Conservation (phyloP, 371 early-diverging fungal genomes). For the Syncephalastrum racemosum region DNA sequence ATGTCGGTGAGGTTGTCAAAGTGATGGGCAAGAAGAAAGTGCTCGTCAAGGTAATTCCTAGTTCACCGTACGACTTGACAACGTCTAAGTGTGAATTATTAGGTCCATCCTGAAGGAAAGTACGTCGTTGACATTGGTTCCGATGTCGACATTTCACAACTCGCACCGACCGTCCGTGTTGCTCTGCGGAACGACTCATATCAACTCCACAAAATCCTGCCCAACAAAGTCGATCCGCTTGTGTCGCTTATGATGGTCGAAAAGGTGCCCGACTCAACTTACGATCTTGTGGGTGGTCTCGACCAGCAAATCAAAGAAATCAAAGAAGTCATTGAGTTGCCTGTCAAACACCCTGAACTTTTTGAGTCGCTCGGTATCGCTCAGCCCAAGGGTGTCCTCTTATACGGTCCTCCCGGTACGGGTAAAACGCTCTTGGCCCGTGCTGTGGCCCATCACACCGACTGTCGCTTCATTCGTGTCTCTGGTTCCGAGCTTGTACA, state of each 20-base stretch:
- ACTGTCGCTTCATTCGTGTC: conserved; percentile 99
- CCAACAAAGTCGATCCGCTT: conserved; percentile 99
- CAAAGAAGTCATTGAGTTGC: conserved; percentile 99
- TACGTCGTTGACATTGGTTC: conserved; percentile 96
- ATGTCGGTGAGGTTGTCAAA: conserved; percentile 99
- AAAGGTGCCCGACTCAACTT: conserved; percentile 99
- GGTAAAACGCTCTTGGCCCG: conserved; percentile 99
- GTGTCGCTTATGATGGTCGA: conserved; percentile 99
- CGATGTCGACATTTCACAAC: conserved; percentile 87
- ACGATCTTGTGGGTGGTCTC: conserved; percentile 99
- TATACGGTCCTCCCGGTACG: conserved; percentile 99
- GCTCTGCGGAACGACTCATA: conserved; percentile 98
- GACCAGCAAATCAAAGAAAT: conserved; percentile 99
- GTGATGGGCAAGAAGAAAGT: conserved; percentile 99
- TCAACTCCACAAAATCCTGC: conserved; percentile 99
- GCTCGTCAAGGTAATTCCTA: conserved; percentile 84
- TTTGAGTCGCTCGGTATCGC: conserved; percentile 49
- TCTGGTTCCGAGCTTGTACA: conserved; percentile 99
- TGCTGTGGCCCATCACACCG: conserved; percentile 99
- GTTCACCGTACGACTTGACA: neutral
- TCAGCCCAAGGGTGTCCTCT: conserved; percentile 86
- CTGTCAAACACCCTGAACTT: conserved; percentile 84
- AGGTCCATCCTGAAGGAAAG: conserved; percentile 99
- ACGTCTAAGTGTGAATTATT: neutral
- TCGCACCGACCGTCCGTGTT: conserved; percentile 96